Evolutionary conservation across 257 asterid genomes (phyloP).

Genomic region (Lycium ferocissimum): DNA sequence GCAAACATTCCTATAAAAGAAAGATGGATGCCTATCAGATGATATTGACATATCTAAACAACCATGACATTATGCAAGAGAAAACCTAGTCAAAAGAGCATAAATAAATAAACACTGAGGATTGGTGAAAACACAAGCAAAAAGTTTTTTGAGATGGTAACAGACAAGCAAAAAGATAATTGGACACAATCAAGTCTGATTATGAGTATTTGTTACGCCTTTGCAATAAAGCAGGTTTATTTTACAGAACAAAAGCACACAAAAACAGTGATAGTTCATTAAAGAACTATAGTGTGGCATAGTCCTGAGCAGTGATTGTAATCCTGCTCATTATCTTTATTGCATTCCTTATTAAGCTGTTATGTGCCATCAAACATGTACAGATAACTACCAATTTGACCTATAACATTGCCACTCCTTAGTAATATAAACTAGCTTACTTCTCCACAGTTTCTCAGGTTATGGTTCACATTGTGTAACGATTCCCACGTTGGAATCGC

Average conservation of each 20-base stretch:
- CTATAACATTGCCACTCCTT: constrained; percentile 8
- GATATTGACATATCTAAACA: background rate
- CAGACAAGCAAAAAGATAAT: background rate
- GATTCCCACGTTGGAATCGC: no score
- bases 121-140: background rate
- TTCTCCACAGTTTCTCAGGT: background rate
- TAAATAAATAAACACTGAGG: background rate
- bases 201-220: background rate
- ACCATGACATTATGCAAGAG: constrained; percentile 8
- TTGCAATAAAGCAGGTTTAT: background rate
- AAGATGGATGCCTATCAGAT: background rate
- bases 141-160: no score
- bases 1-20: constrained; percentile 72
- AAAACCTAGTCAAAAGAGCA: constrained; percentile 24
- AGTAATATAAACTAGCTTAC: constrained; percentile 5
- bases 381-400: constrained; percentile 4
- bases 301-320: background rate
- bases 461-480: background rate
- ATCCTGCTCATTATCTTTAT: constrained; percentile 19
- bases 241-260: constrained; percentile 19
- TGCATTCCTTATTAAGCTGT: constrained; percentile 9
- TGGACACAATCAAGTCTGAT: background rate
- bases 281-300: background rate
- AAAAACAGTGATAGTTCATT: constrained; percentile 13
- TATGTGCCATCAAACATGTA: background rate